phyloP scores from a whole-genome alignment of 129 eudicot species.

The Flaveria robusta region DNA sequence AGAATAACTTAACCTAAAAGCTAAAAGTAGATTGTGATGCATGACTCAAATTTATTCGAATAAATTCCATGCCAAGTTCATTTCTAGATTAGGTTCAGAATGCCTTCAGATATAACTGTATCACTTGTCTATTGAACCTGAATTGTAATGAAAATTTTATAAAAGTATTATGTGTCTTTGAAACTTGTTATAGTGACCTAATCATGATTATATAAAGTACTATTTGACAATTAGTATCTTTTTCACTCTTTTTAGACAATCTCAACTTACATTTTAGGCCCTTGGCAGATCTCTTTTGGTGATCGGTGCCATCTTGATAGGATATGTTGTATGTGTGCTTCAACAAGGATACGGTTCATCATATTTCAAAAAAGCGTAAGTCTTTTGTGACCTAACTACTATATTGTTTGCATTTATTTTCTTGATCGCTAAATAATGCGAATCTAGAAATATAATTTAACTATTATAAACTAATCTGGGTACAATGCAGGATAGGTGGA shows the following conservation, averaged over 20 bases:
- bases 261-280: conserved; percentile 23
- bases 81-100: not conserved
- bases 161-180: not conserved
- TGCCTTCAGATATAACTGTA: not conserved
- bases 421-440: not conserved
- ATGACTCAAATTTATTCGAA: not conserved
- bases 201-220: not conserved
- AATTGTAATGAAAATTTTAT: conserved; percentile 2
- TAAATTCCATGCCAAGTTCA: not conserved
- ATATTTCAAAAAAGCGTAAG: conserved; percentile 48
- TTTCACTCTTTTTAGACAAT: not conserved
- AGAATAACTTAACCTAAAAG: not conserved
- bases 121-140: conserved; percentile 9
- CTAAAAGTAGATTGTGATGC: not conserved
- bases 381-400: not conserved
- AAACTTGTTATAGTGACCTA: conserved; percentile 7
- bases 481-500: conserved; percentile 46
- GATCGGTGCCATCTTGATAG: conserved; percentile 75
- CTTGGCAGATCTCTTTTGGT: conserved; percentile 82
- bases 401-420: not conserved
- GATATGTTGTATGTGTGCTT: conserved; percentile 70
- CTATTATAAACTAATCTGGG: conserved; percentile 12
- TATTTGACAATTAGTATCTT: not conserved
- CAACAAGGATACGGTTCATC: conserved; percentile 86
- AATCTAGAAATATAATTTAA: not conserved